Percentiles rank a stretch among this genome's conserved stretches.
Evolutionary conservation across 345 rosid genomes (phyloP).

Genomic region (Bruguiera gymnorhiza): DNA sequence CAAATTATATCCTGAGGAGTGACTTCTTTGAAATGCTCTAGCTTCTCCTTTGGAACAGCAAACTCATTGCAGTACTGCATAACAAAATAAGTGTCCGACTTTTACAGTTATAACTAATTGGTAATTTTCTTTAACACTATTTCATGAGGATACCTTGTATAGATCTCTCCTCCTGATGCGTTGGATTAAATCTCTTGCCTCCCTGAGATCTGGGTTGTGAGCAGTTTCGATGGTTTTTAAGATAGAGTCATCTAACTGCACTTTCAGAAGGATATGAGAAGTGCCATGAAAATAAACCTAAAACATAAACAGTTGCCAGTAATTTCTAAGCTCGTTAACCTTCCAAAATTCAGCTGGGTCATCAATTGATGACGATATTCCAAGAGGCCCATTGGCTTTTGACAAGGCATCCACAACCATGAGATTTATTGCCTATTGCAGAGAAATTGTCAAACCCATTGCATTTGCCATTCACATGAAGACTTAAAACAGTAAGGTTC

Average conservation of each 20-base stretch:
- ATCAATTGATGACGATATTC: slow-evolving; percentile 19
- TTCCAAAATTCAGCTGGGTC: slow-evolving; percentile 25
- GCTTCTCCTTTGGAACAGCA: slow-evolving; percentile 41
- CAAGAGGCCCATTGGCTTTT: slow-evolving; percentile 18
- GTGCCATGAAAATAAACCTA: not conserved
- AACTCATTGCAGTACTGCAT: slow-evolving; percentile 51
- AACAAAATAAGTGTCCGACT: not conserved
- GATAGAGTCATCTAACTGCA: slow-evolving; percentile 31
- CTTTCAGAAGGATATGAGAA: not conserved
- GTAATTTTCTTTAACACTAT: not conserved
- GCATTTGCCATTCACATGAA: not conserved
- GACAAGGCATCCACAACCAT: slow-evolving; percentile 30
- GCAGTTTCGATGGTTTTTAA: slow-evolving; percentile 23
- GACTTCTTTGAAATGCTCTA: slow-evolving; percentile 40
- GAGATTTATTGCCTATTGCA: slow-evolving; percentile 27
- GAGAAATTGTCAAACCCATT: slow-evolving; percentile 7
- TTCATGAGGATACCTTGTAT: slow-evolving; percentile 16
- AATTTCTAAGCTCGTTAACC: slow-evolving; percentile 6
- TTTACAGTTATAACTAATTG: not conserved
- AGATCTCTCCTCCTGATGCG: slow-evolving; percentile 28
- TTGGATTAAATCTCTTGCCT: slow-evolving; percentile 25
- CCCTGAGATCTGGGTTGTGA: slow-evolving; percentile 14
- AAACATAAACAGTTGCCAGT: not conserved
- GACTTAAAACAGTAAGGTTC: not conserved
- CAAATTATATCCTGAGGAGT: slow-evolving; percentile 50